Evolutionary conservation across 495 filamentous ascomycete genomes (phyloP), one percentile per base, ranked within the genome.

Genomic region (Daldinia bambusicola): DNA sequence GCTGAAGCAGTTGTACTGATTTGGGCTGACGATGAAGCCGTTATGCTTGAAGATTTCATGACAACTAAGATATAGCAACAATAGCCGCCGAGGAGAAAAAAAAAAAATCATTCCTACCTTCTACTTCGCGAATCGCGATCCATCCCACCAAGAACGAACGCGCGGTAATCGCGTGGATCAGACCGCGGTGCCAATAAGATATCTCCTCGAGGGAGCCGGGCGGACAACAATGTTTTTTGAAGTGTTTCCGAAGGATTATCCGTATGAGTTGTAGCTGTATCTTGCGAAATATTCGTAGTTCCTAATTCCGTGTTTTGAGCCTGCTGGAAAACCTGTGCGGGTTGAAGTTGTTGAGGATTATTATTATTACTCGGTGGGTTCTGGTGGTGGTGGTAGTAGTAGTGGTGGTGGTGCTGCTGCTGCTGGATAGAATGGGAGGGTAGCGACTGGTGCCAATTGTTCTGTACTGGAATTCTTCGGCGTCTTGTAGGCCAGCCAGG

Each of bases 81-180:
- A 22, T 12, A 30, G 7, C 2, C 12, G 20, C n/a, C n/a, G n/a
- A n/a, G n/a, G n/a, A n/a, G n/a, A n/a, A 57, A 30, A 40, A 20
- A 30, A 57, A n/a, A 57, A 10, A 22, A n/a, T 14, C 2, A 26
- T 7, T 16, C 50, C 75, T 71, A 81, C 80, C 79, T 79, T 67
- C 80, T 75, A 68, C 79, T 80, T 58, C 80, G 67, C 16, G 71
- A 18, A 61, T 76, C 71, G 66, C 75, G 75, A 66, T 76, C 75
- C 74, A 76, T 76, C 18, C 16, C 20, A 10, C 6, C 2, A 45
- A 14, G n/a, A 61, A 22, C 26, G 30, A 20, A 41, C 37, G 40
- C 22, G 16, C 14, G 13, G 51, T 53, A 40, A 1, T 38, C 34
- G 55, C 55, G 34, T 38, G 32, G 55, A 18, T 56, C 16, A 37